phyloP scores from a whole-genome alignment of 768 basidiomycete genomes.

The Mycena alexandri region DNA sequence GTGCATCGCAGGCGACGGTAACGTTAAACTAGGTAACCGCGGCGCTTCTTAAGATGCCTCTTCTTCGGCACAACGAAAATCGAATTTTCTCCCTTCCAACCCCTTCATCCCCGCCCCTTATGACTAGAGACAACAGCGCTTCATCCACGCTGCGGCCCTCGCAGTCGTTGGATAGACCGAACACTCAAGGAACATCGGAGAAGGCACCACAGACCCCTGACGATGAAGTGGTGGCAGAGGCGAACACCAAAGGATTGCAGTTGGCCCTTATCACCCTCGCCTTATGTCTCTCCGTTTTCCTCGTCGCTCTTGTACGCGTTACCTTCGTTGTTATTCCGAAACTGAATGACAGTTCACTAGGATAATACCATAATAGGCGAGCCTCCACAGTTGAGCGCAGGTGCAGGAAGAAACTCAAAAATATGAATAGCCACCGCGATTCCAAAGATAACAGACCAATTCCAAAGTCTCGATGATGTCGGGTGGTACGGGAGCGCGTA shows the following conservation, averaged over 20 bases:
- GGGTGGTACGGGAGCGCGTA: conserved; percentile 38
- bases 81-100: neutral
- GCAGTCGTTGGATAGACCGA: neutral
- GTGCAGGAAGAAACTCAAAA: neutral
- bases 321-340: neutral
- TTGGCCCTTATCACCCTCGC: conserved; percentile 23
- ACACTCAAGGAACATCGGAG: neutral
- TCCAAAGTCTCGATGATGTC: conserved; percentile 45
- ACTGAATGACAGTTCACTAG: neutral
- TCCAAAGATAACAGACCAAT: conserved; percentile 46
- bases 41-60: neutral
- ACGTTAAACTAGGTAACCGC: conserved; percentile 6
- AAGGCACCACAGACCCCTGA: neutral
- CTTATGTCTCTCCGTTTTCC: conserved; percentile 34
- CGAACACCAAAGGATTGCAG: neutral
- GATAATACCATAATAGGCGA: conserved; percentile 14
- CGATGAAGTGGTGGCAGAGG: neutral
- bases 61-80: conserved; percentile 7
- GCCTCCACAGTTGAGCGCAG: neutral
- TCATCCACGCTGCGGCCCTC: conserved; percentile 9
- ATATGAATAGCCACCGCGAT: conserved; percentile 40
- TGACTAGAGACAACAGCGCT: conserved; percentile 4
- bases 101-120: neutral
- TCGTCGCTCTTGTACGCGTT: conserved; percentile 29
- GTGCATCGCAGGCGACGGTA: neutral